Percentiles rank a stretch among this genome's conserved stretches.
phyloP scores from a whole-genome alignment of 352 stramenopile genomes.

The Elongisporangium undulatum region DNA sequence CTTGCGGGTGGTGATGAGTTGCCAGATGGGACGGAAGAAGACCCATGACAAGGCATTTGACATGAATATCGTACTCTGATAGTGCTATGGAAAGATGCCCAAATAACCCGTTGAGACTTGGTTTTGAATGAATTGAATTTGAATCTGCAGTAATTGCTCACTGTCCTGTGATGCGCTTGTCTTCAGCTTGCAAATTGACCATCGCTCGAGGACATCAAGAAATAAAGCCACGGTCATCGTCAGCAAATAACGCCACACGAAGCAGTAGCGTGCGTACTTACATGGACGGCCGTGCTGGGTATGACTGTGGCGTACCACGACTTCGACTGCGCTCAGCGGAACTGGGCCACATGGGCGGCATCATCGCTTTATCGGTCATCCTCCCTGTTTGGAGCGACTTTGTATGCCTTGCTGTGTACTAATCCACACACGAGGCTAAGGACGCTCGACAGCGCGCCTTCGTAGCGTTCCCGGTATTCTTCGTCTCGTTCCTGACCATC shows the following conservation, averaged over 20 bases:
- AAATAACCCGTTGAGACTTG: no score
- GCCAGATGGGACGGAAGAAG: neutral
- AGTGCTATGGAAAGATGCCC: no score
- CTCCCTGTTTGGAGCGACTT: slow-evolving; percentile 52
- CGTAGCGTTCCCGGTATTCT: slow-evolving; percentile 33
- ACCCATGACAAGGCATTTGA: neutral
- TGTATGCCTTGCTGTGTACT: slow-evolving; percentile 52
- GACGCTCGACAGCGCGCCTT: slow-evolving; percentile 25
- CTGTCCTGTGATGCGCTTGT: no score
- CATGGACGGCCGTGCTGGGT: slow-evolving; percentile 55
- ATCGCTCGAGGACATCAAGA: no score
- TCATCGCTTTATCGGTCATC: slow-evolving; percentile 67
- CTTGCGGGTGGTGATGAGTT: neutral
- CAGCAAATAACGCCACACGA: no score
- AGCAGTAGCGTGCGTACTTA: no score
- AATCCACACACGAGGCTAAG: slow-evolving; percentile 19
- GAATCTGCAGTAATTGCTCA: no score
- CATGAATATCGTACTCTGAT: neutral
- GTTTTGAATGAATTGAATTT: no score
- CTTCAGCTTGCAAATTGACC: no score
- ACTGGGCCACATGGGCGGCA: slow-evolving; percentile 34
- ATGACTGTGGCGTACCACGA: slow-evolving; percentile 48
- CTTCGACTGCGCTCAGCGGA: slow-evolving; percentile 29
- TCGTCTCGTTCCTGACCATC: slow-evolving; percentile 41
- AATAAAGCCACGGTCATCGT: no score